Base-by-base conservation (phyloP, 192 early-diverging fungal genomes). In the Podila epicladia region DNA sequence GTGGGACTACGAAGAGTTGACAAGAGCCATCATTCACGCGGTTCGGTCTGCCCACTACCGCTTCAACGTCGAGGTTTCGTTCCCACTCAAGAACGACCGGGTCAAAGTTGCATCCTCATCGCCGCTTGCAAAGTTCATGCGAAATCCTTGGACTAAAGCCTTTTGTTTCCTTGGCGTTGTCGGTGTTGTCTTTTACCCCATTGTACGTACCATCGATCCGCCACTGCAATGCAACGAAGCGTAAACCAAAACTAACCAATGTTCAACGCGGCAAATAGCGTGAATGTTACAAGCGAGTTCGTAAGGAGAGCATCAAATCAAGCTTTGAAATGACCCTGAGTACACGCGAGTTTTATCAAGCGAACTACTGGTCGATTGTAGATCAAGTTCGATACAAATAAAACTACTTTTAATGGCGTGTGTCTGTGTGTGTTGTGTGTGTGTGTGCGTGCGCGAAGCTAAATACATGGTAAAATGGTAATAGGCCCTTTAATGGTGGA, bases 401-500 rank as follows among this genome's bases (percentile, higher is more conserved):
- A 49, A 15, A 35, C 6, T 15, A 3, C 15, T 45, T 41, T 45
- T 45, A 45, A 45, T 45, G 15, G 13, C 17, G 35, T 22, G 9
- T 0, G 15, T 0, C 15, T 35, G 35, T 22, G 9, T 0, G 24
- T 0, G 24, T 35, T 0, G 24, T 0, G 24, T 35, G 35, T 22
- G 9, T 0, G 15, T 0, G 24, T 35, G 35, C 12, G 9, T 0
- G 24, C 0, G 24, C 24, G 22, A 9, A 55, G 53, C 57, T 67
- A 61, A 37, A 28, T 37, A 38, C 17, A 63, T n/a, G 22, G 4
- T 69, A 17, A 32, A 32, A 62, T 62, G 28, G 0, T 5, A 62
- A n/a, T 33, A 8, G 9, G 9, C 3, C 17, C 13, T 17, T 87
- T 89, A 99, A 85, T 99, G 97, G 85, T 98, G 97, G 95, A 99